Base-by-base conservation (phyloP, 768 basidiomycete species). In the Termitomyces titanicus region DNA sequence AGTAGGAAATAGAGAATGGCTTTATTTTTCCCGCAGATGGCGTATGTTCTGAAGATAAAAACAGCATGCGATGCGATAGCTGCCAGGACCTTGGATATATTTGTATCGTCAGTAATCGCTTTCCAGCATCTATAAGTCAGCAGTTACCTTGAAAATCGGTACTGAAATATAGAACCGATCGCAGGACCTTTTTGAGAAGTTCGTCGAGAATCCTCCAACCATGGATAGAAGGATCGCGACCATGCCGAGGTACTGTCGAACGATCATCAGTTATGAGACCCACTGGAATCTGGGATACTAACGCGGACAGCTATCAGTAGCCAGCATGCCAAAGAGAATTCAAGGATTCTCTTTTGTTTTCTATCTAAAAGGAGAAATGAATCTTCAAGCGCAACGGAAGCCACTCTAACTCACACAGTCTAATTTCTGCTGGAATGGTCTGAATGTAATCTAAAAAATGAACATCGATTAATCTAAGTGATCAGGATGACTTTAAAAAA, bases 1-100 rank as follows among this genome's bases (percentile, higher is more conserved):
- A 63, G 40, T 17, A 63, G 38, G 50, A 61, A 63, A 25, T 54
- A 55, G 11, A 63, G 57, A 22, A 63, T 39, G 1, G 24, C 46
- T 39, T 34, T 40, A 27, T 45, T 59, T 31, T 52, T 47, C 31
- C 54, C 54, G n/a, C 60, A 63, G 13, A 63, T 61, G 25, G 62
- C 62, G 24, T 63, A 63, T 9, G 62, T 63, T 51, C 62, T 58
- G 40, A 61, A 63, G 22, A 63, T 57, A 20, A 63, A 63, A 15
- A 63, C 62, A 7, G 52, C 57, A 31, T 63, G 62, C 15, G 62
- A 63, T 20, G 62, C 62, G 13, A 63, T 57, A 15, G 60, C 62
- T n/a, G 57, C 62, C 45, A 63, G 44, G 33, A 63, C 62, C 61
- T 62, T 18, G 7, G 10, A n/a, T n/a, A n/a, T n/a, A n/a, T n/a